Conservation (phyloP, 129 eudicot species). For the Chrysanthemum makinoi region DNA sequence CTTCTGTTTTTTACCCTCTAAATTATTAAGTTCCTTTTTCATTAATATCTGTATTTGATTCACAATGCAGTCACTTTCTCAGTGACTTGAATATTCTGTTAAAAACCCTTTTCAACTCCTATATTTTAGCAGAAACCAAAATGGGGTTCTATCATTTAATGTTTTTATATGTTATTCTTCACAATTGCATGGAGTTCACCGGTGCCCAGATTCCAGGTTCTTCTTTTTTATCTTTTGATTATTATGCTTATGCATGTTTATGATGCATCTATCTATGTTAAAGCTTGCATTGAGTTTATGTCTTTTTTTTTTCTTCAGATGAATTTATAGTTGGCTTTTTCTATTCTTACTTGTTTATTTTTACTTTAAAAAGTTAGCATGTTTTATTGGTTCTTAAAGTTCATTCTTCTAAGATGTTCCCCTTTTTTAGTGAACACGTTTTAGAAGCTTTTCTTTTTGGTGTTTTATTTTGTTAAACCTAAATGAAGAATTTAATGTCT, state of each 20-base stretch:
- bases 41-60: conserved; percentile 33
- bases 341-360: conserved; percentile 7
- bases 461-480: conserved; percentile 4
- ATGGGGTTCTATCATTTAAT: conserved; percentile 35
- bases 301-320: no score
- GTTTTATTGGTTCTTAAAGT: conserved; percentile 28
- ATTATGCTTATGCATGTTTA: conserved; percentile 11
- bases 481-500: neutral
- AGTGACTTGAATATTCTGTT: conserved; percentile 19
- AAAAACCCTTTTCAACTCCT: conserved; percentile 11
- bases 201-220: conserved; percentile 74
- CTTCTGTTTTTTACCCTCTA: neutral
- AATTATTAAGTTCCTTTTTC: neutral
- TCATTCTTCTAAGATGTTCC: conserved; percentile 11
- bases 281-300: neutral
- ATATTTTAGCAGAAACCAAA: conserved; percentile 23
- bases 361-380: neutral
- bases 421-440: conserved; percentile 16
- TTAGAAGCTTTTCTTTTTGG: conserved; percentile 12
- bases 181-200: conserved; percentile 35
- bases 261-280: neutral
- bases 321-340: no score
- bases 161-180: conserved; percentile 22
- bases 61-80: conserved; percentile 15
- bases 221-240: conserved; percentile 3